These are phyloP conservation scores for Drechslerella dactyloides DNA, from an alignment of 2,329 filamentous ascomycete species.

Conservation along the genomic window DNA sequence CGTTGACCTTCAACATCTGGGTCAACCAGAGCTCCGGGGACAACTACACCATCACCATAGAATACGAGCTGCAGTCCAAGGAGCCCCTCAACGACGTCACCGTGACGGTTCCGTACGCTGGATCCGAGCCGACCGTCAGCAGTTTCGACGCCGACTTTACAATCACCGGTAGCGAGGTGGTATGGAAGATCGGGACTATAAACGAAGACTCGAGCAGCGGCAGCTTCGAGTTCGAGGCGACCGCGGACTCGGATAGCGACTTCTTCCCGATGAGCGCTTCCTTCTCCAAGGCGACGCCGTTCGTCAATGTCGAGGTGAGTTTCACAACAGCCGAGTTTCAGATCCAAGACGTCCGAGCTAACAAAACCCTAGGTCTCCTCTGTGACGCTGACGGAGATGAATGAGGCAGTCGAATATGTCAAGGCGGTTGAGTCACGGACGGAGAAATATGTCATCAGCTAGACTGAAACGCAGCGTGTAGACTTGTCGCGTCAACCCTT, in stretches of 20 bases:
- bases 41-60: slow-evolving; percentile 87
- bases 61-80: slow-evolving; percentile 91
- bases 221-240: slow-evolving; percentile 93
- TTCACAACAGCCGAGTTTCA: slow-evolving; percentile 16
- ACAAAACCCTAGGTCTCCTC: slow-evolving; percentile 65
- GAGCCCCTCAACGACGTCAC: slow-evolving; percentile 76
- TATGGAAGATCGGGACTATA: slow-evolving; percentile 90
- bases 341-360: slow-evolving; percentile 9
- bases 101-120: slow-evolving; percentile 84
- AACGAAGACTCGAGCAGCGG: slow-evolving; percentile 82
- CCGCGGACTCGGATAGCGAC: slow-evolving; percentile 84
- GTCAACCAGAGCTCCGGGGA: slow-evolving; percentile 83
- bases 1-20: slow-evolving; percentile 97
- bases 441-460: slow-evolving; percentile 79
- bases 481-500: not conserved
- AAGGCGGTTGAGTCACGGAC: slow-evolving; percentile 80
- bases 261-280: slow-evolving; percentile 97
- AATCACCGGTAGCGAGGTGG: slow-evolving; percentile 86
- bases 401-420: slow-evolving; percentile 79
- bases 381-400: slow-evolving; percentile 74
- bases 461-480: slow-evolving; percentile 56
- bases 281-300: slow-evolving; percentile 85
- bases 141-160: slow-evolving; percentile 95
- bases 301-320: slow-evolving; percentile 91
- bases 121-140: slow-evolving; percentile 83